These are phyloP conservation scores for Apophysomyces elegans DNA, from an alignment of 371 early-diverging fungal species.

Conservation along the genomic window DNA sequence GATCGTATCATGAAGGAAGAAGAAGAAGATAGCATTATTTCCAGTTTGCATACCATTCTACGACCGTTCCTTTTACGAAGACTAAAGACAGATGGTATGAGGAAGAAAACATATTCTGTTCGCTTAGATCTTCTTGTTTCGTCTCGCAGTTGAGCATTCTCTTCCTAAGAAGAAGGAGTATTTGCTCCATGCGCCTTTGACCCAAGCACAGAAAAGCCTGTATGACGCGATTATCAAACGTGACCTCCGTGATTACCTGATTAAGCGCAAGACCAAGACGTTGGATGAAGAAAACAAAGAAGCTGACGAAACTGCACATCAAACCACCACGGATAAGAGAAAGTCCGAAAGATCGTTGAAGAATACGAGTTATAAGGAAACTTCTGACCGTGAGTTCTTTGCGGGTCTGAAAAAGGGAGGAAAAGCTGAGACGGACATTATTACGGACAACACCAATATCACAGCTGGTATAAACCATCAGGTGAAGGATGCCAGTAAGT, in stretches of 20 bases:
- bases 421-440: constrained; percentile 26
- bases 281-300: constrained; percentile 25
- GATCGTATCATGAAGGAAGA: constrained; percentile 77
- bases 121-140: background rate
- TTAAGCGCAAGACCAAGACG: constrained; percentile 49
- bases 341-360: constrained; percentile 27
- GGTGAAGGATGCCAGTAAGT: constrained; percentile 27
- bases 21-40: constrained; percentile 71
- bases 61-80: constrained; percentile 95
- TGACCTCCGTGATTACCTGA: constrained; percentile 73
- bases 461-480: constrained; percentile 22
- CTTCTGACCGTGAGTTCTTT: constrained; percentile 48
- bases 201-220: constrained; percentile 77
- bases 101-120: background rate
- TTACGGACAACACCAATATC: constrained; percentile 5
- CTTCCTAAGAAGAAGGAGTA: constrained; percentile 94
- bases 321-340: constrained; percentile 30
- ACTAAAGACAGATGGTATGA: constrained; percentile 89
- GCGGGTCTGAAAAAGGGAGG: constrained; percentile 49
- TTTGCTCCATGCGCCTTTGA: constrained; percentile 83
- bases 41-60: constrained; percentile 88
- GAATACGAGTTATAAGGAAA: constrained; percentile 46
- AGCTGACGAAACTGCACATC: constrained; percentile 24
- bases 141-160: constrained; percentile 72
- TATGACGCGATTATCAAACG: constrained; percentile 85